Evolutionary conservation across 169 alveolate species (phyloP).

Genomic region (Cryptosporidium meleagridis): DNA sequence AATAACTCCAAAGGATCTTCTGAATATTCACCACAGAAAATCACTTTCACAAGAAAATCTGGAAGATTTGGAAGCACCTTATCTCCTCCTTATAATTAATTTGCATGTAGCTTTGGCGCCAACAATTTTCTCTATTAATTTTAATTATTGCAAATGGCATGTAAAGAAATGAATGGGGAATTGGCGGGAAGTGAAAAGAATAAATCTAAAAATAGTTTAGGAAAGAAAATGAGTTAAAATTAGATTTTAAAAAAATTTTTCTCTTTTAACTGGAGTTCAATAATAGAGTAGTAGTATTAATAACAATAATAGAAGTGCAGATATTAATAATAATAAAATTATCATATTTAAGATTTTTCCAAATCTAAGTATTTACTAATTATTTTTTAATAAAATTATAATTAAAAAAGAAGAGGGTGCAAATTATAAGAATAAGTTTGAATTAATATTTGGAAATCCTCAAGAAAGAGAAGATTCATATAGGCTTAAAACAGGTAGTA

Average conservation of each 20-base stretch:
- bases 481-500: neutral
- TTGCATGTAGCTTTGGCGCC: constrained; percentile 5
- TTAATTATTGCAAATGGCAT: neutral
- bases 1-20: neutral
- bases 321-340: no score
- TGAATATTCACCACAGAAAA: constrained; percentile 37
- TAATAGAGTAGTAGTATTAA: neutral
- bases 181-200: neutral
- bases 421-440: no score
- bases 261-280: neutral
- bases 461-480: no score
- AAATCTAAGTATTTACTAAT: no score
- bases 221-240: neutral
- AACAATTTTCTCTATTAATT: neutral
- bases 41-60: constrained; percentile 16
- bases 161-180: neutral
- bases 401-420: no score
- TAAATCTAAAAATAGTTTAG: constrained; percentile 20
- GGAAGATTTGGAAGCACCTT: constrained; percentile 43
- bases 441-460: neutral
- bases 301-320: neutral
- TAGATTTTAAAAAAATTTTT: neutral
- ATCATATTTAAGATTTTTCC: no score
- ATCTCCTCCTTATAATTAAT: constrained; percentile 29
- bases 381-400: no score